Base-by-base conservation (phyloP, 2,329 filamentous ascomycete genomes). In the Colletotrichum musae region DNA sequence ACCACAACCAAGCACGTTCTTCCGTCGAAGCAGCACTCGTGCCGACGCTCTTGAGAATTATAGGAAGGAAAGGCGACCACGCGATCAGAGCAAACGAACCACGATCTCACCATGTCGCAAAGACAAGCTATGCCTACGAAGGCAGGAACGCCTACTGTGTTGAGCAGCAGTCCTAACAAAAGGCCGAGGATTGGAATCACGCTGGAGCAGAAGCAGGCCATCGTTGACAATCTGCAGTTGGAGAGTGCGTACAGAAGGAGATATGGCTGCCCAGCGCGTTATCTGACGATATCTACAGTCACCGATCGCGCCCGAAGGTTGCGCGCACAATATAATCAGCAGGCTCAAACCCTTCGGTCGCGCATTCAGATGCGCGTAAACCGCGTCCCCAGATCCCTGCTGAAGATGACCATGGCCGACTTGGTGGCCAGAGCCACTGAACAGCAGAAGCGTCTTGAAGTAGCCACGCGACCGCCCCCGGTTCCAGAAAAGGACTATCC, bases 301-400 rank as follows among this genome's bases (percentile, higher is more conserved):
- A 94, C 93, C 18, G 93, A 97, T 82, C 90, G 95, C 78, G 93
- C 94, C 71, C 90, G 95, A 74, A 94, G 95, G 80, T 86, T 98
- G 70, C 90, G 95, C 75, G 92, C 95, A 6, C 94, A 97, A 79
- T 97, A 97, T 83, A 92, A 92, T 68, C 87, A 97, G 10, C 95
- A 97, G 80, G 93, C 94, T 24, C 93, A 95, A 79, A 93, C 93
- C 71, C 87, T 98, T 47, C 89, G 93, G 70, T 91, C 94, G 70
- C 92, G 95, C 70, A 92, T 99, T 60, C 95, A 98, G 80, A 93
- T 97, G 82, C 93, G 96, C 81, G 88, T 98, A 79, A 97, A 98
- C 78, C 91, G 96, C 62, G 96, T 98, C 60, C 96, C 96, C 7
- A 88, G 90, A 74, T 87, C 91, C 16, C 83, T 97, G 72, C 91